phyloP scores from a whole-genome alignment of 345 rosid genomes.

The Eucalyptus virginea region DNA sequence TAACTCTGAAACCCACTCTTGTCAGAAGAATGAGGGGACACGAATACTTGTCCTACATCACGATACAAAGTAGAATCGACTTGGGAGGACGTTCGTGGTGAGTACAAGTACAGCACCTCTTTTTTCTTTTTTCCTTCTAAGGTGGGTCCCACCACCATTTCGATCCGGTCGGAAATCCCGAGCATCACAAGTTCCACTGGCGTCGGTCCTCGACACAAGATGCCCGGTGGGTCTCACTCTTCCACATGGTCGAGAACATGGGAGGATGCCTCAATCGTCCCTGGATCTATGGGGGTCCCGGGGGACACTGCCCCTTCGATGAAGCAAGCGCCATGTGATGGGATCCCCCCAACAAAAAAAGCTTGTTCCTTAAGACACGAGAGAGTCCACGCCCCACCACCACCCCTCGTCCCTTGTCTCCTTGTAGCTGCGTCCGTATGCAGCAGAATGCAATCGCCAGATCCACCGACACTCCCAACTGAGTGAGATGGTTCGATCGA shows the following conservation, averaged over 20 bases:
- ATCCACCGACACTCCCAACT: background rate
- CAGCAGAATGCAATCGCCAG: background rate
- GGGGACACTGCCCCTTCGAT: background rate
- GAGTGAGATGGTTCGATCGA: background rate
- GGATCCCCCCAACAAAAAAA: too few species aligned
- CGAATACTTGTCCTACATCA: background rate
- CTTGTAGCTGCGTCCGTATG: background rate
- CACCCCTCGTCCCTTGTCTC: background rate
- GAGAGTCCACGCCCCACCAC: background rate
- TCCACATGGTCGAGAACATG: background rate
- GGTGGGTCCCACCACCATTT: background rate
- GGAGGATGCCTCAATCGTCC: background rate
- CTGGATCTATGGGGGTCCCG: background rate
- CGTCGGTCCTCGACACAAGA: background rate
- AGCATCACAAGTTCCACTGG: background rate
- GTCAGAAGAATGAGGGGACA: background rate
- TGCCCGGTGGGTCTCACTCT: background rate
- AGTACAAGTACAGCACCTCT: background rate
- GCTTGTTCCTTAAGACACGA: background rate
- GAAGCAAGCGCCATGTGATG: background rate
- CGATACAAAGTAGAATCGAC: background rate
- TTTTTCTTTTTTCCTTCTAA: too few species aligned
- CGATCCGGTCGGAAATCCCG: background rate
- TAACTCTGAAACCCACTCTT: background rate
- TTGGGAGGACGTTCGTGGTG: background rate